Evolutionary conservation across 1,284 basidiomycete genomes (phyloP).

Genomic region (Boletus mariae): DNA sequence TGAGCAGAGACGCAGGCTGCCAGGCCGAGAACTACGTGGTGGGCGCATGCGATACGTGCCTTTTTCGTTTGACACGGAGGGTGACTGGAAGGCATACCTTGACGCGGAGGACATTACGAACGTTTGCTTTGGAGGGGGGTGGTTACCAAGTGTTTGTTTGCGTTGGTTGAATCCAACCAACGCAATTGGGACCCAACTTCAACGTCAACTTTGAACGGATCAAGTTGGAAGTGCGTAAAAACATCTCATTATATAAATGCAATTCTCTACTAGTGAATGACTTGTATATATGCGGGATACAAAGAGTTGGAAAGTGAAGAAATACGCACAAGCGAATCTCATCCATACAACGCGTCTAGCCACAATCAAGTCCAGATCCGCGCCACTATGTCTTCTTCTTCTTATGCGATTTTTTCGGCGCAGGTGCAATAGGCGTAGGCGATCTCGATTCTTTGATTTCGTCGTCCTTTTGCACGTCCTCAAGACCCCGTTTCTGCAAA

Average conservation of each 20-base stretch:
- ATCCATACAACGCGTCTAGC: not conserved
- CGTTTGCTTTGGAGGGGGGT: not conserved
- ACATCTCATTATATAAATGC: not conserved
- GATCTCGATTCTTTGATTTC: constrained; percentile 54
- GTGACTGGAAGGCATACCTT: constrained; percentile 40
- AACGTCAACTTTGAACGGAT: not conserved
- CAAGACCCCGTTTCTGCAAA: constrained; percentile 60
- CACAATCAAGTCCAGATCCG: not conserved
- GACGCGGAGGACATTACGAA: constrained; percentile 16
- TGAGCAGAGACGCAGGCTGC: constrained; percentile 13
- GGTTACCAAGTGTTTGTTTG: constrained; percentile 11
- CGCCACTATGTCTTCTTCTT: constrained; percentile 47
- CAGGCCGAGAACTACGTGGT: constrained; percentile 31
- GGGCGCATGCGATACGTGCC: constrained; percentile 59
- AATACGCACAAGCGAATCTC: not conserved
- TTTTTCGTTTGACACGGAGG: constrained; percentile 61
- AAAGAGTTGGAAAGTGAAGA: not conserved
- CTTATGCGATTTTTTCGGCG: constrained; percentile 50
- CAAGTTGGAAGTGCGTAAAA: not conserved
- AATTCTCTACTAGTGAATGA: not conserved
- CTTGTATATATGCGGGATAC: not conserved
- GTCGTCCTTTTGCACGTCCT: constrained; percentile 59
- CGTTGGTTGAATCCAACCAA: constrained; percentile 6
- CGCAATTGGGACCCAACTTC: too few species aligned
- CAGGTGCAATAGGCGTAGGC: constrained; percentile 45